Percentiles rank a stretch among this genome's conserved stretches.
Conservation (phyloP, 257 asterid species). For the Primulina huaijiensis region DNA sequence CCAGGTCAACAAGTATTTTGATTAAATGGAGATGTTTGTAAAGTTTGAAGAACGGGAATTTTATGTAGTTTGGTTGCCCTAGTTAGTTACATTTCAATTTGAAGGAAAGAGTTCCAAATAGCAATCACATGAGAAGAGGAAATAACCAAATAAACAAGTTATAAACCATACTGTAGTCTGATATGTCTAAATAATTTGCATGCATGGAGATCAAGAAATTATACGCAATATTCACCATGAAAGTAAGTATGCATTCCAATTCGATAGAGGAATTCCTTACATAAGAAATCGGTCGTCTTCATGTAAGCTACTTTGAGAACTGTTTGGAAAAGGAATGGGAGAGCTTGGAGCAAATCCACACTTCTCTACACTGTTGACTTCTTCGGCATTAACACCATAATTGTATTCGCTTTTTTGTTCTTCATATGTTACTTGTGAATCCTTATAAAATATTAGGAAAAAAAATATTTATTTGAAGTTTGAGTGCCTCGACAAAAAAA, state of each 20-base stretch:
- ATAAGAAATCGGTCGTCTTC: slow-evolving; percentile 45
- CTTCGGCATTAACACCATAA: slow-evolving; percentile 29
- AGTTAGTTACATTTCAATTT: neutral
- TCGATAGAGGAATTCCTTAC: slow-evolving; percentile 32
- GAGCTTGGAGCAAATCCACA: slow-evolving; percentile 35
- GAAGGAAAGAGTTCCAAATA: neutral
- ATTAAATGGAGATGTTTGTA: neutral
- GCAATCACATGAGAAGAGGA: neutral
- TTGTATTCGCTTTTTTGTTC: slow-evolving; percentile 32
- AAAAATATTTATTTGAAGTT: neutral
- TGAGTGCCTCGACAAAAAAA: neutral
- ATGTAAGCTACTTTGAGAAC: slow-evolving; percentile 18
- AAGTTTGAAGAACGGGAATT: neutral
- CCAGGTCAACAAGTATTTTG: neutral
- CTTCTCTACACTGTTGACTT: slow-evolving; percentile 13
- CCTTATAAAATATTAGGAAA: slow-evolving; percentile 31
- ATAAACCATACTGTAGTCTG: neutral
- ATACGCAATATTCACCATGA: neutral
- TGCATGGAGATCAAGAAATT: slow-evolving; percentile 10
- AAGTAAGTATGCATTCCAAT: slow-evolving; percentile 3
- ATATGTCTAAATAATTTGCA: neutral
- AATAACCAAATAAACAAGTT: neutral
- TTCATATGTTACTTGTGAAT: slow-evolving; percentile 27
- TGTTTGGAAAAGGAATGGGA: slow-evolving; percentile 50
- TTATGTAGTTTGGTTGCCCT: neutral